Evolutionary conservation across 305 asterid species (phyloP).

Genomic region (Nicotiana rustica): DNA sequence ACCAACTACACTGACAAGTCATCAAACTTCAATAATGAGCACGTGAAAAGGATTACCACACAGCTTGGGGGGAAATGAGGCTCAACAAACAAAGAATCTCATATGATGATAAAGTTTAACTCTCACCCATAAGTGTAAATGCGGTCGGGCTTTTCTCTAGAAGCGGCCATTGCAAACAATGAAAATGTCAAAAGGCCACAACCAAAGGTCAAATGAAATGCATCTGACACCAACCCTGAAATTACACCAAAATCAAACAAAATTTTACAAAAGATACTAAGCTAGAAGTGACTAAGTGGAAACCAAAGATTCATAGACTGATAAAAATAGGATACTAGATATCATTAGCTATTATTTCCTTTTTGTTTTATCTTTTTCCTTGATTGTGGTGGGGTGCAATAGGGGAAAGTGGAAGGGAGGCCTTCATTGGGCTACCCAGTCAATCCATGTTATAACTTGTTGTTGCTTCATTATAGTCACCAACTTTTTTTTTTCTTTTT

Average conservation of each 20-base stretch:
- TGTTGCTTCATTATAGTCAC: not conserved
- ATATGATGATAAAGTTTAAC: slow-evolving; percentile 26
- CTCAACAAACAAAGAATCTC: not conserved
- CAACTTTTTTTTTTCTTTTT: not conserved
- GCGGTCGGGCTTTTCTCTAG: slow-evolving; percentile 71
- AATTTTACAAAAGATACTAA: slow-evolving; percentile 29
- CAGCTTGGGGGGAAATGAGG: not conserved
- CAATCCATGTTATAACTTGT: not conserved
- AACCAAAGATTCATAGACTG: not conserved
- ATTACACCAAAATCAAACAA: slow-evolving; percentile 40
- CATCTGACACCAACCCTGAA: slow-evolving; percentile 95
- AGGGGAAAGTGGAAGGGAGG: not conserved
- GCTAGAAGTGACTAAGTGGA: not conserved
- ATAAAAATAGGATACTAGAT: not conserved
- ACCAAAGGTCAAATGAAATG: slow-evolving; percentile 97
- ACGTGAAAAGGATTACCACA: not conserved
- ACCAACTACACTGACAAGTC: not conserved
- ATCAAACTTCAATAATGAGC: slow-evolving; percentile 17
- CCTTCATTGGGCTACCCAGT: not conserved
- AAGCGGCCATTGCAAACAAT: slow-evolving; percentile 87
- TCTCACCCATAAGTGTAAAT: slow-evolving; percentile 86
- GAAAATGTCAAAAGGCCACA: slow-evolving; percentile 94
- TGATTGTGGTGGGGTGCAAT: not conserved
- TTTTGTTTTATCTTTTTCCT: too few relatives aligned
- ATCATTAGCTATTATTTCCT: not conserved